phyloP scores from a whole-genome alignment of 2,329 filamentous ascomycete species.

The Talaromyces islandicus region DNA sequence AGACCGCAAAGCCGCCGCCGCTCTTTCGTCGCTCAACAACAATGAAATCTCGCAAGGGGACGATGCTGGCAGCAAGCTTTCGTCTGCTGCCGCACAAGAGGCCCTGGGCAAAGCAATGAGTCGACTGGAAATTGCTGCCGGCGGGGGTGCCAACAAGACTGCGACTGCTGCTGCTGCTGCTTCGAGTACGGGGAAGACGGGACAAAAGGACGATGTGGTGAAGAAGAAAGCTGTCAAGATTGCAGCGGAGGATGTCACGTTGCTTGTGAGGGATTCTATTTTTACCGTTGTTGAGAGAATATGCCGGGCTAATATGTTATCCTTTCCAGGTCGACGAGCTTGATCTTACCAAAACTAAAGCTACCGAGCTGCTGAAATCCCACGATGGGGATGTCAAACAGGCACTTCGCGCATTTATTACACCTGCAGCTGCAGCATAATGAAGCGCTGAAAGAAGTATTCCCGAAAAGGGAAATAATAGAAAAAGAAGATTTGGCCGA shows the following conservation, averaged over 20 bases:
- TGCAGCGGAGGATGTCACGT: constrained; percentile 37
- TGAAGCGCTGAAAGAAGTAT: not conserved
- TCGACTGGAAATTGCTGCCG: constrained; percentile 37
- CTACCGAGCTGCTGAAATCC: constrained; percentile 41
- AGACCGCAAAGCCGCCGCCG: constrained; percentile 46
- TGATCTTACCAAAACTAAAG: constrained; percentile 41
- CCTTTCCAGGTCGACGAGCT: constrained; percentile 37
- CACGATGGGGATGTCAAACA: constrained; percentile 39
- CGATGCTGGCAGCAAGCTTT: constrained; percentile 18
- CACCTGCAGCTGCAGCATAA: constrained; percentile 15
- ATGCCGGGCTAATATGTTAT: not conserved
- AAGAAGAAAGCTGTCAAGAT: constrained; percentile 42
- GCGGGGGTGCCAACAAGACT: constrained; percentile 4
- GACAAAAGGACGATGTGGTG: constrained; percentile 21
- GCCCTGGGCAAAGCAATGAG: constrained; percentile 46
- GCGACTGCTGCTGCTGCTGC: constrained; percentile 12
- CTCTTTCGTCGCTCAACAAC: constrained; percentile 41
- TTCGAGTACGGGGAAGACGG: constrained; percentile 14
- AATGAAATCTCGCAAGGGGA: constrained; percentile 33
- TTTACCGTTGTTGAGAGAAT: not conserved
- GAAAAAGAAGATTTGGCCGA: not conserved
- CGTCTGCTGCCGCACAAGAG: constrained; percentile 39
- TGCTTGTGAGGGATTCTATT: constrained; percentile 33
- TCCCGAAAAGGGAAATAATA: not conserved
- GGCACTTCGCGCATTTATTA: constrained; percentile 39